These are phyloP conservation scores for Beauveria varroae DNA, from an alignment of 2,329 filamentous ascomycete genomes.

Conservation along the genomic window DNA sequence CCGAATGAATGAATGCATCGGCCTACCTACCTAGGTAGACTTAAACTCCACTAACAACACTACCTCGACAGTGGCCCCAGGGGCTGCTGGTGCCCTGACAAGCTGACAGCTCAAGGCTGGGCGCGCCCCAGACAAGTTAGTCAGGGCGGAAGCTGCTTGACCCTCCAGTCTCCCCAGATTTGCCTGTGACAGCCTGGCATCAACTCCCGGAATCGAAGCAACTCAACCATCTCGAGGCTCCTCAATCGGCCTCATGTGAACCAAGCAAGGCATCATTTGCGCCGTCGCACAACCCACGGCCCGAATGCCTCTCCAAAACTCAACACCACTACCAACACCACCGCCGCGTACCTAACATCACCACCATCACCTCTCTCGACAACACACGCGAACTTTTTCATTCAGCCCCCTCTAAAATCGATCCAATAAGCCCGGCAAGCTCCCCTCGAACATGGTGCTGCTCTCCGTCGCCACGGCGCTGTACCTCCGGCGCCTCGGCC, in stretches of 20 bases:
- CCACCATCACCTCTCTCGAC: background rate
- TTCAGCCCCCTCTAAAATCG: background rate
- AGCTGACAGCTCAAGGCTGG: background rate
- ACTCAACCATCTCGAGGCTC: background rate
- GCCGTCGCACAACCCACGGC: background rate
- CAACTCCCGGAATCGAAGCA: background rate
- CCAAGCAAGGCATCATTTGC: background rate
- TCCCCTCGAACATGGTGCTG: conserved; percentile 17
- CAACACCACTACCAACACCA: too few species aligned
- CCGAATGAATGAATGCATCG: background rate
- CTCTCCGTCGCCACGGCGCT: conserved; percentile 23
- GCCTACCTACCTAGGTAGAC: too few species aligned
- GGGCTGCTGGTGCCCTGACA: background rate
- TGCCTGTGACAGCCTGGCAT: background rate
- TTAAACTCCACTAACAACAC: background rate
- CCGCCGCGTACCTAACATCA: too few species aligned
- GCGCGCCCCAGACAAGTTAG: background rate
- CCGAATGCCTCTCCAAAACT: background rate
- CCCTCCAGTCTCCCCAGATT: background rate
- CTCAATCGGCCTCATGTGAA: conserved; percentile 7
- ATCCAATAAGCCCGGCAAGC: too few species aligned
- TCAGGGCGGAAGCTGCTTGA: background rate
- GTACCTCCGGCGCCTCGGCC: conserved; percentile 30
- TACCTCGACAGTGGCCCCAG: background rate
- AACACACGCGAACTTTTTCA: background rate